A percentile compares a stretch with the other conserved stretches of the same genome.
phyloP scores from a whole-genome alignment of 73 alveolate genomes.

The Chromera velia region DNA sequence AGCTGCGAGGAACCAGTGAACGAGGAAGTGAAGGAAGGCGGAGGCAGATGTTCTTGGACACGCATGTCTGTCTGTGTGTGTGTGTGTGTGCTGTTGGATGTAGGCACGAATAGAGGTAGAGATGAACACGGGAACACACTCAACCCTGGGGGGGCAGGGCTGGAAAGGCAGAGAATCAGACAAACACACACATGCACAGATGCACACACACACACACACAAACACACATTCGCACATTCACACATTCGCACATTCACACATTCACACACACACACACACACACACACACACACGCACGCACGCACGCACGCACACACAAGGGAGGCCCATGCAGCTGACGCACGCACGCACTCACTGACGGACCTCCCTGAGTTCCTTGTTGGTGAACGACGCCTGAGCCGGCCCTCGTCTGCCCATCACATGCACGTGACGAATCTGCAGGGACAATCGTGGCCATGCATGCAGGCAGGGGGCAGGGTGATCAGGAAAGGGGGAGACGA shows the following conservation, averaged over 20 bases:
- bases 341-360: background rate
- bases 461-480: too few relatives aligned
- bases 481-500: too few relatives aligned
- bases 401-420: constrained; percentile 49
- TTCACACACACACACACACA: background rate
- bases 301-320: background rate
- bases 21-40: background rate
- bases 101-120: too few relatives aligned
- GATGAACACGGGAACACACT: background rate
- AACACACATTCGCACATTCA: background rate
- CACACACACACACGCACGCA: background rate
- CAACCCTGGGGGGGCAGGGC: background rate
- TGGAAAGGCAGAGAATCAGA: background rate
- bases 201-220: background rate
- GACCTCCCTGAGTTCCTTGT: constrained; percentile 66
- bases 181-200: background rate
- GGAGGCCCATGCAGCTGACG: background rate
- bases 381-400: constrained; percentile 59
- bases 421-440: background rate
- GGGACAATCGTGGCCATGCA: too few relatives aligned
- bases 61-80: too few relatives aligned
- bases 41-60: too few relatives aligned
- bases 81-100: too few relatives aligned
- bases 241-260: background rate
- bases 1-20: background rate